Evolutionary conservation across 768 basidiomycete genomes (phyloP), one percentile per base, ranked within the genome.

Genomic region (Boletellus sp.): DNA sequence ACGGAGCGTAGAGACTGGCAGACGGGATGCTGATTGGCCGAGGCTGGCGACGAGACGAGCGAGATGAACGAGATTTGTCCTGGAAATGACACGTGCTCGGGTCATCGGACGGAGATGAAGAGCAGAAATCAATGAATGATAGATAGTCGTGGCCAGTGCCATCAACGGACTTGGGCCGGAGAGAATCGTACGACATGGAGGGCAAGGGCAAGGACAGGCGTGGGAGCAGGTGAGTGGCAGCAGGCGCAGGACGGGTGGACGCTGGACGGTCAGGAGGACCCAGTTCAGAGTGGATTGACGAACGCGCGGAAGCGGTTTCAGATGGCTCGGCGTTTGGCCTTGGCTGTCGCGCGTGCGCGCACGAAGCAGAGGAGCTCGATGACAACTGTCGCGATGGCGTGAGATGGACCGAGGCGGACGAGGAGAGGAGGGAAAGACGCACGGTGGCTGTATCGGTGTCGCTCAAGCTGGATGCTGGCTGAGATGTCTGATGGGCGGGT

Each of bases 111-210:
- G 26, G 51, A 54, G 62, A 59, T 53, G 60, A 45, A 16, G 77
- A 72, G 42, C 62, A 64, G 41, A 79, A 62, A 64, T 79, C 75
- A 39, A 79, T 76, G 56, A 78, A 77, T 28, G 78, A 79, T 49
- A 68, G 64, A 52, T 61, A 66, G 53, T 72, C 70, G 64, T 69
- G 68, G 71, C 40, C 69, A 22, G 56, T 20, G 17, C 42, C 42
- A 41, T 54, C 51, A n/a, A 71, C 39, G 22, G 56, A 57, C 44
- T 53, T 50, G 20, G 44, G 49, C 50, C 56, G 58, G 47, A 54
- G 28, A 4, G 55, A 20, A 33, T 31, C 46, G 47, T 57, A 54
- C 11, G 61, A 35, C 66, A 69, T 51, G 52, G 48, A 43, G 6
- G 37, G 32, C 46, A 54, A 48, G 35, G 56, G 53, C 15, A 64